Evolutionary conservation across 768 basidiomycete genomes (phyloP), one percentile per base, ranked within the genome.

Genomic region (Suillus discolor): DNA sequence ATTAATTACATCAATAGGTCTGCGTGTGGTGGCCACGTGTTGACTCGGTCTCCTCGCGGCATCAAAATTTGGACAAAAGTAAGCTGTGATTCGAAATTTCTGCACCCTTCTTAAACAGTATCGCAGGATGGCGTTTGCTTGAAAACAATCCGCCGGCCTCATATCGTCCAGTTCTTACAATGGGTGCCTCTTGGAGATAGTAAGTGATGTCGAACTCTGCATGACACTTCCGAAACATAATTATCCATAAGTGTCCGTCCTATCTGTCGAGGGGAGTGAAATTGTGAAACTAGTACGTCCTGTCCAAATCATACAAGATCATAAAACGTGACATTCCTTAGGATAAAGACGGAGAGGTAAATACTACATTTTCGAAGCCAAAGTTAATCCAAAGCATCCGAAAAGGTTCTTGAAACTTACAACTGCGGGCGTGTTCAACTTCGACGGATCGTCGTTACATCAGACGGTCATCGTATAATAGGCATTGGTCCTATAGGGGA

Each of bases 51-150:
- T 64, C 79, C 75, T 63, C 83, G 82, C 41, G 80, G 79, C 53
- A 77, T 86, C 65, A 86, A 87, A 71, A 76, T 86, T 57, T 86
- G 85, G 85, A 81, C 77, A 6, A 81, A 83, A 73, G 84, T 60
- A 11, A 42, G 59, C 28, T 31, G 18, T 41, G 28, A 8, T 38
- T 13, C 13, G 12, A 25, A 12, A 3, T 31, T 60, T 12, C 3
- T 3, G 41, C 20, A 20, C 20, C 6, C 6, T 60, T 42, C 41
- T 60, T 18, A 60, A 31, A 18, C 6, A 51, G 13, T 20, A 12
- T 60, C 41, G 0, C 25, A 86, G 84, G 80, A 83, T 23, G 85
- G 86, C 49, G 80, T 85, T 59, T 84, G 84, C 69, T 77, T 71
- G 65, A 80, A 78, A 70, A 85, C 82, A 16, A 85, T 86, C 65